Base-by-base conservation (phyloP, 371 early-diverging fungal genomes). In the Rhizopus stolonifer region DNA sequence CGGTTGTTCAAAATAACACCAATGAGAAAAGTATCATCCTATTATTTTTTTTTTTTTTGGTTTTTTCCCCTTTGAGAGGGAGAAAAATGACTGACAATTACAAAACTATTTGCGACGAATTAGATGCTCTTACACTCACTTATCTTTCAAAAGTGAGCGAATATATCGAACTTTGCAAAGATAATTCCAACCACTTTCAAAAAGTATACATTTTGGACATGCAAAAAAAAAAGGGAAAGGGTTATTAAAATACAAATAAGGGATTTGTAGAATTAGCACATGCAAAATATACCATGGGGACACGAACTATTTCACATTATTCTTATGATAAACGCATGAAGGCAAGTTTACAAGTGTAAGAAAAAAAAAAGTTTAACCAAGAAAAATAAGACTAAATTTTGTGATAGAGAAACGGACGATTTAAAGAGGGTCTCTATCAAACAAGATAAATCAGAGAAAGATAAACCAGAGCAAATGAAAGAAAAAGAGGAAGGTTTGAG, bases 321-420 rank as follows among this genome's bases (percentile, higher is more conserved):
- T 76, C 77, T 10, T 81, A 78, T 46, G 81, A 81, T 53, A 70
- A 70, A 45, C 70, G 81, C n/a, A 81, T 78, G 79, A 76, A 77
- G 48, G 79, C 79, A 6, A 43, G 49, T 25, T 44, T 58, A 38
- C 61, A 62, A 63, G 65, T 78, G 79, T 74, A 63, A 52, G 68
- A 38, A 24, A 8, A n/a, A 13, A 14, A 8, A 22, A 10, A 3
- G 25, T 24, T 0, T 2, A 22, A 24, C 21, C 8, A 8, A 45
- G 34, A 3, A 45, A n/a, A 38, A 34, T 18, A 2, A 3, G 9
- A 29, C 25, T n/a, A 10, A 38, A 14, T 23, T 2, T 13, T 19
- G 24, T 52, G 23, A n/a, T 48, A 62, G 57, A 11, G 52, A 56
- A 39, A 52, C 56, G 8, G 53, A 62, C 17, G 47, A 48, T 14